Conservation (phyloP, 2,329 filamentous ascomycete genomes). For the Aureobasidium sp. region DNA sequence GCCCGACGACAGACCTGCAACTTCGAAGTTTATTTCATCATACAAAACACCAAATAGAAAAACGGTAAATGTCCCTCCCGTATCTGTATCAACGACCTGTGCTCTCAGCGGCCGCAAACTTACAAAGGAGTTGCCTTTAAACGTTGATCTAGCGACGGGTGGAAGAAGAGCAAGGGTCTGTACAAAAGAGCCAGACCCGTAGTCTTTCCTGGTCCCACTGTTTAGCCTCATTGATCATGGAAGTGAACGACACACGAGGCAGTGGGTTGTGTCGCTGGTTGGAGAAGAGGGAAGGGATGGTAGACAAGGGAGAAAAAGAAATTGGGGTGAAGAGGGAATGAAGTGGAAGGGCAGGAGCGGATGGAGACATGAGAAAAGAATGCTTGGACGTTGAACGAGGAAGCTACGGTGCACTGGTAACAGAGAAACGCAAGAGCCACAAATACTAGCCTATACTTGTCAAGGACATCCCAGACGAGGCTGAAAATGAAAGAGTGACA, state of each 20-base stretch:
- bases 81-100: constrained; percentile 7
- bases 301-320: neutral
- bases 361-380: neutral
- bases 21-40: too few relatives aligned
- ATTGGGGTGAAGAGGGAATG: neutral
- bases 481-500: too few relatives aligned
- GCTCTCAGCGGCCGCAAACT: constrained; percentile 6
- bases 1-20: too few relatives aligned
- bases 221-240: neutral
- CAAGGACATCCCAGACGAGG: too few relatives aligned
- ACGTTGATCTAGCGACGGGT: neutral
- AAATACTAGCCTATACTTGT: neutral
- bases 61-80: constrained; percentile 3
- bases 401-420: neutral
- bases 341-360: neutral
- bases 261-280: neutral
- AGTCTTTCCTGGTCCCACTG: neutral
- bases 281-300: neutral
- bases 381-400: neutral
- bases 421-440: neutral
- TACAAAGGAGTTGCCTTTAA: neutral
- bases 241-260: neutral
- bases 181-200: neutral
- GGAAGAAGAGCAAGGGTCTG: neutral
- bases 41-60: too few relatives aligned